A percentile compares a stretch with the other conserved stretches of the same genome.
Evolutionary conservation across 306 rosid species (phyloP).

Genomic region (Trichosanthes truncata): DNA sequence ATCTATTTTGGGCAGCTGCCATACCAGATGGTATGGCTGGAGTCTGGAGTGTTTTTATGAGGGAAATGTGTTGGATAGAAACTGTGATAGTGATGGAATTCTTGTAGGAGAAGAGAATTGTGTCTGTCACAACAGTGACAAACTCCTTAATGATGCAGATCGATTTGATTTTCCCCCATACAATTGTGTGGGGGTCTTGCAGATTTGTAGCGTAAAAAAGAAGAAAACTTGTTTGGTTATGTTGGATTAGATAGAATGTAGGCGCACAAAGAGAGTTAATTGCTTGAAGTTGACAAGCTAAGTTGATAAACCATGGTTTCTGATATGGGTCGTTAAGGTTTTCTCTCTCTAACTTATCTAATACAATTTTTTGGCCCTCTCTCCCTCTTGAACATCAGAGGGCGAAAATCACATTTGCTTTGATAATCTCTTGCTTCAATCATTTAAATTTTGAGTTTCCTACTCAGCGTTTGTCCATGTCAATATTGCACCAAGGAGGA

Average conservation of each 20-base stretch:
- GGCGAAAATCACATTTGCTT: neutral
- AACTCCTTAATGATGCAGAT: neutral
- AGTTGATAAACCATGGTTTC: slow-evolving; percentile 2
- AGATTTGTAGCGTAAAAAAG: neutral
- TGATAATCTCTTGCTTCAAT: neutral
- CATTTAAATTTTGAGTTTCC: neutral
- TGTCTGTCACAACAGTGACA: slow-evolving; percentile 4
- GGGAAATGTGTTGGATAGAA: neutral
- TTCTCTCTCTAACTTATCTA: neutral
- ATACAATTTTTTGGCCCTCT: neutral
- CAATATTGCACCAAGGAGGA: neutral
- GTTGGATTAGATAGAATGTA: slow-evolving; percentile 4
- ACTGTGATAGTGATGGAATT: neutral
- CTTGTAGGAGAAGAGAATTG: neutral
- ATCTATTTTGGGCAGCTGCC: neutral
- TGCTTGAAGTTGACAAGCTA: neutral
- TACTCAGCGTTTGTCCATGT: neutral
- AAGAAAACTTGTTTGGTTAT: neutral
- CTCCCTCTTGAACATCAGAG: neutral
- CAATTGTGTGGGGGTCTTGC: neutral
- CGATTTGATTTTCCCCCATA: neutral
- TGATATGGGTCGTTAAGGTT: neutral
- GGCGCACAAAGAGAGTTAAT: neutral
- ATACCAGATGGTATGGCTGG: neutral
- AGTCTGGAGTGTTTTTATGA: neutral